Percentiles rank a stretch among this genome's conserved stretches.
phyloP scores from a whole-genome alignment of 129 eudicot genomes.

The Helianthus tuberosus region DNA sequence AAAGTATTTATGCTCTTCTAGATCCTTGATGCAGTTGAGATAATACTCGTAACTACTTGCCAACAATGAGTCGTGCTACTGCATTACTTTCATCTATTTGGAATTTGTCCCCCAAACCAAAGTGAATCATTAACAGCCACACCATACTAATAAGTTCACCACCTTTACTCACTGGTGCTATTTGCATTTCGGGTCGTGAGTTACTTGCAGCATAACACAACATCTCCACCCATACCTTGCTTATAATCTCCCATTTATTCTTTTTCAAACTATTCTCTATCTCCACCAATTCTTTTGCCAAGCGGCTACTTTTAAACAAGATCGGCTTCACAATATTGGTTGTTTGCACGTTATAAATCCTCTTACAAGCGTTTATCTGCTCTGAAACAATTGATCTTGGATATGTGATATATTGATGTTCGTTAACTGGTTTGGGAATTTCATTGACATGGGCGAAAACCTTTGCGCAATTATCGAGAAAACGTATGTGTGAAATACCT shows the following conservation, averaged over 20 bases:
- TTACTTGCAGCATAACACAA: slow-evolving; percentile 51
- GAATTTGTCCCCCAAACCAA: slow-evolving; percentile 58
- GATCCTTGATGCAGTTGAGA: too few species aligned
- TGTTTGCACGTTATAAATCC: slow-evolving; percentile 14
- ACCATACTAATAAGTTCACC: slow-evolving; percentile 61
- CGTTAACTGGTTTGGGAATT: background rate
- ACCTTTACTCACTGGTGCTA: slow-evolving; percentile 54
- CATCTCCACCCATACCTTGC: slow-evolving; percentile 65
- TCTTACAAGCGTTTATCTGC: slow-evolving; percentile 21
- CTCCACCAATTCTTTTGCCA: slow-evolving; percentile 51
- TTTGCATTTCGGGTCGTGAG: slow-evolving; percentile 45
- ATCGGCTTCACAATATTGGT: too few species aligned
- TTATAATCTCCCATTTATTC: slow-evolving; percentile 42
- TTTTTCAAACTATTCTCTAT: background rate
- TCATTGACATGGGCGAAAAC: background rate
- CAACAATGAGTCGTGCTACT: slow-evolving; percentile 56
- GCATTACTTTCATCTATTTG: slow-evolving; percentile 47
- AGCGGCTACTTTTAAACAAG: slow-evolving; percentile 41
- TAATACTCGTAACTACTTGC: slow-evolving; percentile 35
- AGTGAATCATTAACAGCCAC: slow-evolving; percentile 66
- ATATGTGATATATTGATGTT: too few species aligned
- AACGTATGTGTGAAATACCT: slow-evolving; percentile 62
- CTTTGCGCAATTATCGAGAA: slow-evolving; percentile 61
- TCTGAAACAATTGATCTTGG: too few species aligned
- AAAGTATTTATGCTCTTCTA: too few species aligned